Conservation (phyloP, 140 eudicot species). For the Ambrosia hybrid region DNA sequence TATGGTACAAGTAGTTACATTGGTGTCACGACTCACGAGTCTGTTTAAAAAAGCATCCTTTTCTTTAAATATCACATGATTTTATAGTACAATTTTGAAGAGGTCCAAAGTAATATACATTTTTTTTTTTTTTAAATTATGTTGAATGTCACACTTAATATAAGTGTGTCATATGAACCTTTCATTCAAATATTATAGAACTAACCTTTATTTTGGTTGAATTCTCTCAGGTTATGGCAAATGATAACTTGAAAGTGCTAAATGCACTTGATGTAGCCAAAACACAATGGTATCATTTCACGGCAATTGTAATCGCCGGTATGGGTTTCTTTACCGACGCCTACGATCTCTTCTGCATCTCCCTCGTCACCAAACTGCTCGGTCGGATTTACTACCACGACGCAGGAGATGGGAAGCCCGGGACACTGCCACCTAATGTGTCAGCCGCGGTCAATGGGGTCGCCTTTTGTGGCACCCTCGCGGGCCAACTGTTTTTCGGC, state of each 20-base stretch:
- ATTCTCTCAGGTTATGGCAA: slow-evolving; percentile 43
- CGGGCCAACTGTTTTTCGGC: slow-evolving; percentile 76
- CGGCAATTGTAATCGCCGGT: slow-evolving; percentile 69
- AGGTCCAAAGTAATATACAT: slow-evolving; percentile 1
- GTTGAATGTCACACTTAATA: background rate
- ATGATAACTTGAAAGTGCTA: slow-evolving; percentile 55
- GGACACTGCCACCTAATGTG: slow-evolving; percentile 62
- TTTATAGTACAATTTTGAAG: slow-evolving; percentile 8
- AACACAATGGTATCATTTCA: slow-evolving; percentile 69
- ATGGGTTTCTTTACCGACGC: slow-evolving; percentile 85
- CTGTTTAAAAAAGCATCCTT: background rate
- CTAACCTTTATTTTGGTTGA: background rate
- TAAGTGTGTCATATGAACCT: background rate
- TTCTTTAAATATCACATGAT: slow-evolving; percentile 29
- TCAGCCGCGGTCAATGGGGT: slow-evolving; percentile 72
- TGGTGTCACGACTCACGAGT: slow-evolving; percentile 5
- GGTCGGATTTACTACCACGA: slow-evolving; percentile 63
- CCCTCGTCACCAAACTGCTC: slow-evolving; percentile 67
- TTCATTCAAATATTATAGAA: background rate
- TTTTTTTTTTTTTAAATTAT: too few species aligned
- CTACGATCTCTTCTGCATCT: slow-evolving; percentile 69
- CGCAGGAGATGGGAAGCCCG: slow-evolving; percentile 42
- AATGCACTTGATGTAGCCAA: slow-evolving; percentile 73
- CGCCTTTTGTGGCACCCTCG: slow-evolving; percentile 66
- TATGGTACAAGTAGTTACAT: slow-evolving; percentile 13